Evolutionary conservation across 2,329 filamentous ascomycete genomes (phyloP).

Genomic region (Onygenales sp.): DNA sequence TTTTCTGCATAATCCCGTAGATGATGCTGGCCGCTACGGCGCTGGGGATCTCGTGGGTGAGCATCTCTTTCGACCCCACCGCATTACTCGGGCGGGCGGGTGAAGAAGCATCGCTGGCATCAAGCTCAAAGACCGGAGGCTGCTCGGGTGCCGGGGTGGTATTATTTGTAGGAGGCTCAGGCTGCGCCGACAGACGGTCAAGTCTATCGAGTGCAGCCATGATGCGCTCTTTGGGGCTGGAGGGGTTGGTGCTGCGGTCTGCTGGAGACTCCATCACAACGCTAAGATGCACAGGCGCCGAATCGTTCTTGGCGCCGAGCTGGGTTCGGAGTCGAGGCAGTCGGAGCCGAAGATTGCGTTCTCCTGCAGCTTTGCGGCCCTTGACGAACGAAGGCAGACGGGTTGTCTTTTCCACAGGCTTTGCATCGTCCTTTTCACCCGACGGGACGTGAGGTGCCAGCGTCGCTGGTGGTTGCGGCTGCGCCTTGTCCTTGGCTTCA

Average conservation of each 20-base stretch:
- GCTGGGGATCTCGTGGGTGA: conserved; percentile 4
- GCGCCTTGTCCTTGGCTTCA: not conserved
- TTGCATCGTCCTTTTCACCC: not conserved
- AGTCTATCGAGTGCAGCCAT: conserved; percentile 1
- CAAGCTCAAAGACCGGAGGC: not conserved
- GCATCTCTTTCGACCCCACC: conserved; percentile 1
- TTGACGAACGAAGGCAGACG: not conserved
- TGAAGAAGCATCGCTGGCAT: not conserved
- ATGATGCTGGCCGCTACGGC: conserved; percentile 41
- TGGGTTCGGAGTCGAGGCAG: conserved; percentile 9
- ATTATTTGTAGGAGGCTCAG: not conserved
- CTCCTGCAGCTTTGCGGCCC: not conserved
- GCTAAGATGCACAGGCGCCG: conserved; percentile 6
- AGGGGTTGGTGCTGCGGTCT: not conserved
- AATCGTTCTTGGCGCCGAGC: not conserved
- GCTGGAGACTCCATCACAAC: conserved; percentile 8
- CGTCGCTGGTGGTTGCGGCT: not conserved
- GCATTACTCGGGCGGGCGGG: not conserved
- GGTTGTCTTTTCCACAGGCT: not conserved
- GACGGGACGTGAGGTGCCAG: not conserved
- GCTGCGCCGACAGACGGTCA: not conserved
- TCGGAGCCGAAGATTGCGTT: conserved; percentile 8
- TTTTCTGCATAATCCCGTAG: conserved; percentile 40
- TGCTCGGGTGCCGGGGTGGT: not conserved
- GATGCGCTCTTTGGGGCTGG: not conserved